These are phyloP conservation scores for Polytrichum commune DNA, from an alignment of 225 moss, liverwort and hornwort species.

Conservation along the genomic window DNA sequence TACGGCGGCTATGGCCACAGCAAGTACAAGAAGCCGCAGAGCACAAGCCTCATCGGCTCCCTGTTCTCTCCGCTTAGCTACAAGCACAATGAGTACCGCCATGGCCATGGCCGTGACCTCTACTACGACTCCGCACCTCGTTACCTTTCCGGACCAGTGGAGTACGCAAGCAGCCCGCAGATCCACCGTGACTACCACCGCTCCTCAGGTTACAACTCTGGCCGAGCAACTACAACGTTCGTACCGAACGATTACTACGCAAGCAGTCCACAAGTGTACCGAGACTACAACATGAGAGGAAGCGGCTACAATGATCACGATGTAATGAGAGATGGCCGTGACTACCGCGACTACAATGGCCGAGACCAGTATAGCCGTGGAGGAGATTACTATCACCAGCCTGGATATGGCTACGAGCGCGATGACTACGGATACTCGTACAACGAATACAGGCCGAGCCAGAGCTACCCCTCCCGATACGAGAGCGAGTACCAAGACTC, in stretches of 20 bases:
- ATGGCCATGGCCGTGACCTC: background rate
- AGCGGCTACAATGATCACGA: background rate
- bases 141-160: conserved; percentile 8
- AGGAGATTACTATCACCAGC: too few species aligned
- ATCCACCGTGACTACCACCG: too few species aligned
- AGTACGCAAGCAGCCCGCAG: conserved; percentile 29
- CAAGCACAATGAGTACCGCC: conserved; percentile 8
- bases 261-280: conserved; percentile 37
- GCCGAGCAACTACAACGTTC: background rate
- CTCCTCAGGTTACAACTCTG: conserved; percentile 1
- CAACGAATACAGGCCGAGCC: conserved; percentile 32
- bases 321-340: too few species aligned
- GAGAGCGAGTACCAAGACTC: conserved; percentile 23
- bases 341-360: background rate
- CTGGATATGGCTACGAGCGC: too few species aligned
- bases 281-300: conserved; percentile 6
- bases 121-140: conserved; percentile 1
- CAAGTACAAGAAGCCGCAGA: conserved; percentile 7
- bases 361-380: too few species aligned
- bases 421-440: background rate
- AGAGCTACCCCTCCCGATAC: conserved; percentile 24
- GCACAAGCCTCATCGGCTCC: background rate
- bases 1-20: conserved; percentile 1
- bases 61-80: conserved; percentile 2
- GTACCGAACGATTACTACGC: background rate